These are phyloP conservation scores for Debaryomyces nepalensis DNA, from an alignment of 1,139 yeast species.

Conservation along the genomic window DNA sequence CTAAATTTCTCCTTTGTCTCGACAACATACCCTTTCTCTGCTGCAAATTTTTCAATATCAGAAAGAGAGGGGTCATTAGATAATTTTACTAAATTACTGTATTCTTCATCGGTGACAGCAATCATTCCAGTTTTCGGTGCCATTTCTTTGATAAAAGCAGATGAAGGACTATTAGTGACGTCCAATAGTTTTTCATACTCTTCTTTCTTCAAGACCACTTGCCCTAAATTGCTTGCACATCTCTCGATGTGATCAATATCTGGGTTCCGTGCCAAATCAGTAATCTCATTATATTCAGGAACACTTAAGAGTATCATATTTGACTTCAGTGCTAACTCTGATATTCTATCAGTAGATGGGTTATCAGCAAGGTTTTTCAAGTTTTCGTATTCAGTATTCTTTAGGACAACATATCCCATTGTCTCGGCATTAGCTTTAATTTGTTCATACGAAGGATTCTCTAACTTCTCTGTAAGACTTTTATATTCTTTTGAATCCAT, in stretches of 20 bases:
- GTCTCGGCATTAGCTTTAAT: conserved; percentile 25
- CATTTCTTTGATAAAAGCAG: conserved; percentile 29
- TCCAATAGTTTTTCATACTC: conserved; percentile 30
- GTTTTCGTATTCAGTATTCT: conserved; percentile 19
- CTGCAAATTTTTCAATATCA: conserved; percentile 38
- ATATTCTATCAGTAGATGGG: conserved; percentile 28
- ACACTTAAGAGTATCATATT: conserved; percentile 17
- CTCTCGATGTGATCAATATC: conserved; percentile 27
- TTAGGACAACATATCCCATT: conserved; percentile 18
- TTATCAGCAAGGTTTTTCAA: conserved; percentile 22
- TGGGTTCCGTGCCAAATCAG: conserved; percentile 26
- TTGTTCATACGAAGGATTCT: conserved; percentile 29
- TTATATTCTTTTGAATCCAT: conserved; percentile 23
- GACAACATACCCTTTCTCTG: conserved; percentile 30
- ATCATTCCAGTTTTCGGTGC: conserved; percentile 31
- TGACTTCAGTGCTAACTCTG: conserved; percentile 16
- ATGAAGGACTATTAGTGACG: conserved; percentile 34
- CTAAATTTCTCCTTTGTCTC: conserved; percentile 27
- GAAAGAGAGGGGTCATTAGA: conserved; percentile 31
- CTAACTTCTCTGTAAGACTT: conserved; percentile 20
- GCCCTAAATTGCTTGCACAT: conserved; percentile 36
- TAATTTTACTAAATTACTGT: conserved; percentile 23
- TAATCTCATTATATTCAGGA: conserved; percentile 23
- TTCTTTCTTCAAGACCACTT: conserved; percentile 30
- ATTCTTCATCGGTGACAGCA: conserved; percentile 28